Percentiles rank a stretch among this genome's conserved stretches.
phyloP scores from a whole-genome alignment of 768 basidiomycete genomes.

The Russula sp. region DNA sequence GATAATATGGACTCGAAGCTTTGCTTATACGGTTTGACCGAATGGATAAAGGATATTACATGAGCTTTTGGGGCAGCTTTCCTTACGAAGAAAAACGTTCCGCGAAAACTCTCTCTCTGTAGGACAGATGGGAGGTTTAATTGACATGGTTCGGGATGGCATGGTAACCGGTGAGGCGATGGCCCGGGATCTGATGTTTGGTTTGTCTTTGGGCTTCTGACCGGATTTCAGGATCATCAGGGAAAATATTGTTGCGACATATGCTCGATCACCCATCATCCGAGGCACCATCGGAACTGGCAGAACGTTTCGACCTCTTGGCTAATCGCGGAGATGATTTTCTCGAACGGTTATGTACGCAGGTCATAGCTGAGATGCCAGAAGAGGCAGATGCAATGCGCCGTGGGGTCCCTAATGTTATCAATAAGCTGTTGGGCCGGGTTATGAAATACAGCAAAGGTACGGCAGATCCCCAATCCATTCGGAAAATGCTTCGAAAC shows the following conservation, averaged over 20 bases:
- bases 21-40: not conserved
- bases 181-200: constrained; percentile 3
- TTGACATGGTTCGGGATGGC: constrained; percentile 67
- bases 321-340: constrained; percentile 41
- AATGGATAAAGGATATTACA: constrained; percentile 70
- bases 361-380: constrained; percentile 65
- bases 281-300: constrained; percentile 44
- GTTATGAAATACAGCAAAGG: constrained; percentile 85
- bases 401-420: constrained; percentile 68
- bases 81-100: constrained; percentile 55
- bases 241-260: constrained; percentile 70
- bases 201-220: constrained; percentile 15
- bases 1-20: not conserved
- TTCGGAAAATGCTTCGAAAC: constrained; percentile 49
- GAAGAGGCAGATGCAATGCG: constrained; percentile 62
- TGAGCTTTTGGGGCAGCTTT: constrained; percentile 77
- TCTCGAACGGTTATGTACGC: constrained; percentile 53
- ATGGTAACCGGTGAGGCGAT: constrained; percentile 61
- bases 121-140: constrained; percentile 67
- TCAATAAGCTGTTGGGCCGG: constrained; percentile 78
- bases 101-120: constrained; percentile 57
- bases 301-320: constrained; percentile 48
- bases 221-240: constrained; percentile 60
- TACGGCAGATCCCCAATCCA: constrained; percentile 66
- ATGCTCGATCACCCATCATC: constrained; percentile 51